Percentiles rank a stretch among this genome's conserved stretches.
Evolutionary conservation across 2,329 filamentous ascomycete genomes (phyloP).

Genomic region (Neopestalotiopsis clavispora): DNA sequence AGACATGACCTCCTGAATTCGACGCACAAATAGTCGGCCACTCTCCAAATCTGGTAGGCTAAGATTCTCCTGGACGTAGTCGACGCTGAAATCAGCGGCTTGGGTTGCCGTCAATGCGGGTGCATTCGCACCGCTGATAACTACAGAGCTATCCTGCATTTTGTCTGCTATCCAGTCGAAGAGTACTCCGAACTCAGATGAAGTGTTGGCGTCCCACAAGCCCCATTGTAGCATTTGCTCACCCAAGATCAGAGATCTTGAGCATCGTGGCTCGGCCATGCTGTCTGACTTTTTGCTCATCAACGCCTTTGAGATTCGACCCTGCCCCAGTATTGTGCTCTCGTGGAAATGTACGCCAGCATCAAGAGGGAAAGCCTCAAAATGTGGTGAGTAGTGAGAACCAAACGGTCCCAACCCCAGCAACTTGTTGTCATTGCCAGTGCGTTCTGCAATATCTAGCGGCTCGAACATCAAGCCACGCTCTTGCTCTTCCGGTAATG

Average conservation of each 20-base stretch:
- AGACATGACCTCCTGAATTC: slow-evolving; percentile 48
- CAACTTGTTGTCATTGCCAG: slow-evolving; percentile 43
- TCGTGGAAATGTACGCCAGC: slow-evolving; percentile 63
- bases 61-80: slow-evolving; percentile 51
- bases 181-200: slow-evolving; percentile 66
- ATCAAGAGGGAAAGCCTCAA: slow-evolving; percentile 65
- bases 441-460: slow-evolving; percentile 23
- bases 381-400: slow-evolving; percentile 65
- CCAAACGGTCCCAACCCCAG: slow-evolving; percentile 64
- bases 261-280: slow-evolving; percentile 36
- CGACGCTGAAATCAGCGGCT: slow-evolving; percentile 50
- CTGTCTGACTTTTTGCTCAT: slow-evolving; percentile 34
- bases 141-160: slow-evolving; percentile 34
- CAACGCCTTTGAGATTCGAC: slow-evolving; percentile 48
- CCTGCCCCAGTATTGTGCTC: slow-evolving; percentile 62
- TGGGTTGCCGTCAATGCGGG: slow-evolving; percentile 30
- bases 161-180: slow-evolving; percentile 63
- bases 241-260: slow-evolving; percentile 50
- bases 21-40: slow-evolving; percentile 46
- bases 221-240: slow-evolving; percentile 58
- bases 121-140: slow-evolving; percentile 21
- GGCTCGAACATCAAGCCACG: slow-evolving; percentile 25
- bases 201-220: slow-evolving; percentile 60
- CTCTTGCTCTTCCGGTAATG: slow-evolving; percentile 42
- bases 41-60: slow-evolving; percentile 41